These are phyloP conservation scores for Aspergillus biplanus DNA, from an alignment of 495 filamentous ascomycete species.

Conservation along the genomic window DNA sequence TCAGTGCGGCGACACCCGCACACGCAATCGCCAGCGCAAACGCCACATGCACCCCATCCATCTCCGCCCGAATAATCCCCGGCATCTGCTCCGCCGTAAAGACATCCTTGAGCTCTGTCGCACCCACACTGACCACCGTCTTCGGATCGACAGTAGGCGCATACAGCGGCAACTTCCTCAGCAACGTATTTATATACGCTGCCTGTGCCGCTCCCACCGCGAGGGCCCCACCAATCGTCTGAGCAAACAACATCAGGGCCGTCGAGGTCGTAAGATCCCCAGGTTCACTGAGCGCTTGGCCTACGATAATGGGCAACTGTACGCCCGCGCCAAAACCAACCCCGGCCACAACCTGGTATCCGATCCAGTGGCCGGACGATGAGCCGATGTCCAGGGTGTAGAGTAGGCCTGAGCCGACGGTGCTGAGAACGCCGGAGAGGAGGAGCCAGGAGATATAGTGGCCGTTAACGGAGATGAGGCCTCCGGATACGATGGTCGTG, in stretches of 20 bases:
- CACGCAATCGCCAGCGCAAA: not conserved
- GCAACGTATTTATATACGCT: not conserved
- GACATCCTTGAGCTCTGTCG: not conserved
- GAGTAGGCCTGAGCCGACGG: slow-evolving; percentile 67
- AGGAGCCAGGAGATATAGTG: not conserved
- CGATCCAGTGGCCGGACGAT: slow-evolving; percentile 59
- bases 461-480: not conserved
- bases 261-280: slow-evolving; percentile 59
- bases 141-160: not conserved
- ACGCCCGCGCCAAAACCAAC: slow-evolving; percentile 62
- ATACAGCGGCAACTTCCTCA: not conserved
- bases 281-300: slow-evolving; percentile 59
- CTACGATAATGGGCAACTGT: slow-evolving; percentile 61
- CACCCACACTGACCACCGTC: not conserved
- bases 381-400: slow-evolving; percentile 57
- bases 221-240: slow-evolving; percentile 26
- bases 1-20: not conserved
- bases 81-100: not conserved
- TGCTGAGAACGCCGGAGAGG: slow-evolving; percentile 30
- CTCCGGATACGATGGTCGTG: not conserved
- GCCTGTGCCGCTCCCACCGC: not conserved
- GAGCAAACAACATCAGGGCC: slow-evolving; percentile 62
- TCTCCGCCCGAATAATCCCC: not conserved
- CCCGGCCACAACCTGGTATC: slow-evolving; percentile 67
- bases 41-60: not conserved